Evolutionary conservation across 2,329 filamentous ascomycete genomes (phyloP).

Genomic region (Fusarium anthophilum): DNA sequence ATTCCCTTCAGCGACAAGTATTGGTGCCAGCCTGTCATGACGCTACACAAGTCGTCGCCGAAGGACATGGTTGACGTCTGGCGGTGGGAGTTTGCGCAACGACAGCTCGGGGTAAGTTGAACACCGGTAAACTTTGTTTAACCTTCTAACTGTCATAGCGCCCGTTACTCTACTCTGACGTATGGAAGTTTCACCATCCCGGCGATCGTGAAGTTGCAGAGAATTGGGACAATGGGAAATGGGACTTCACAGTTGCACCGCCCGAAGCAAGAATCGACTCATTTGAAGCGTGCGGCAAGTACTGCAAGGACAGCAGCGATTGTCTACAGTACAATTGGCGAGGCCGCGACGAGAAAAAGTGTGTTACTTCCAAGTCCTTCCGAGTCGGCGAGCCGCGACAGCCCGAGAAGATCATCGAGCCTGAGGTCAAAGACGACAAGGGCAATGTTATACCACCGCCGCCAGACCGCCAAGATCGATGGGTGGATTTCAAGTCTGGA

Average conservation of each 20-base stretch:
- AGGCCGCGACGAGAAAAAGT: constrained; percentile 44
- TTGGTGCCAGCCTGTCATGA: constrained; percentile 62
- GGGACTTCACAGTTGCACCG: constrained; percentile 43
- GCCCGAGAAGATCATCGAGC: constrained; percentile 39
- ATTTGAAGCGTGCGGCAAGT: constrained; percentile 41
- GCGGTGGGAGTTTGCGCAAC: constrained; percentile 53
- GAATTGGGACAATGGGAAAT: constrained; percentile 48
- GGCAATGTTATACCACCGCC: constrained; percentile 37
- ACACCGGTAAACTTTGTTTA: background rate
- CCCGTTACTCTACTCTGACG: constrained; percentile 50
- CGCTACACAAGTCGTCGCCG: constrained; percentile 57
- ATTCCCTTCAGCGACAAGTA: constrained; percentile 57
- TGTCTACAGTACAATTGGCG: constrained; percentile 48
- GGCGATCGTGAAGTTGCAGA: constrained; percentile 35
- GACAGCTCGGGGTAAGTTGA: constrained; percentile 45
- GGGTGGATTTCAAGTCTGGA: constrained; percentile 46
- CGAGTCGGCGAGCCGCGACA: constrained; percentile 39
- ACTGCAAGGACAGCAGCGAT: constrained; percentile 38
- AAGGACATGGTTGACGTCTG: constrained; percentile 60
- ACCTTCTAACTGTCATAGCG: constrained; percentile 36
- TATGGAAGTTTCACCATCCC: constrained; percentile 51
- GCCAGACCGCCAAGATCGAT: constrained; percentile 28
- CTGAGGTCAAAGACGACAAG: constrained; percentile 39
- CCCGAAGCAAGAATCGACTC: constrained; percentile 40
- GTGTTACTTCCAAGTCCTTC: constrained; percentile 43